A percentile compares a stretch with the other conserved stretches of the same genome.
Conservation (phyloP, 371 early-diverging fungal genomes). For the Mortierella sp. region DNA sequence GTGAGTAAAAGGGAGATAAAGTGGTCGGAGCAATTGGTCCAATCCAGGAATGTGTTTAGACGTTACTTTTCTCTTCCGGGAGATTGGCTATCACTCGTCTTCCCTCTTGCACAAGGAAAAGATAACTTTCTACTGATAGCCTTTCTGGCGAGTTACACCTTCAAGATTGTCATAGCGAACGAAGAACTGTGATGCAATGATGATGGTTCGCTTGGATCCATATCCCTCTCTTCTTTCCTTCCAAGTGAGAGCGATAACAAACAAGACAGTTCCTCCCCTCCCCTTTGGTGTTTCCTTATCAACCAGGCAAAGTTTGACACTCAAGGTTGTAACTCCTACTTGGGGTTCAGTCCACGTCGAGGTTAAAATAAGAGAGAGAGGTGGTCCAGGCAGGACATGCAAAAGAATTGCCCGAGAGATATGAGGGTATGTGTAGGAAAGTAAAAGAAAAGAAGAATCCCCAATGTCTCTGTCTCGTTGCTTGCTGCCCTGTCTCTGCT, state of each 20-base stretch:
- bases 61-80: neutral
- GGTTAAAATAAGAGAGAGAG: neutral
- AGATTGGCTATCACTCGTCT: neutral
- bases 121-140: neutral
- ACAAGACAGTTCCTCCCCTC: neutral
- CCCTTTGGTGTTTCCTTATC: neutral
- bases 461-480: neutral
- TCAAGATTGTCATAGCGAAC: neutral
- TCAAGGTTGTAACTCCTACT: conserved; percentile 7
- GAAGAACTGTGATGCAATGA: conserved; percentile 11
- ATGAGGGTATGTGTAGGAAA: neutral
- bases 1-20: neutral
- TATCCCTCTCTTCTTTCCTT: too few relatives aligned
- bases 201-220: neutral
- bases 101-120: neutral
- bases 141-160: neutral
- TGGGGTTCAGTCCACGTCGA: conserved; percentile 3
- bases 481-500: neutral
- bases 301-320: neutral
- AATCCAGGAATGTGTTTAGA: neutral
- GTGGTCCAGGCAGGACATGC: neutral
- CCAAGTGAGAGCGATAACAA: conserved; percentile 5
- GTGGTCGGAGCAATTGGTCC: neutral
- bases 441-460: neutral
- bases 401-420: neutral